Base-by-base conservation (phyloP, 116 monocot genomes). In the Cymodocea nodosa region DNA sequence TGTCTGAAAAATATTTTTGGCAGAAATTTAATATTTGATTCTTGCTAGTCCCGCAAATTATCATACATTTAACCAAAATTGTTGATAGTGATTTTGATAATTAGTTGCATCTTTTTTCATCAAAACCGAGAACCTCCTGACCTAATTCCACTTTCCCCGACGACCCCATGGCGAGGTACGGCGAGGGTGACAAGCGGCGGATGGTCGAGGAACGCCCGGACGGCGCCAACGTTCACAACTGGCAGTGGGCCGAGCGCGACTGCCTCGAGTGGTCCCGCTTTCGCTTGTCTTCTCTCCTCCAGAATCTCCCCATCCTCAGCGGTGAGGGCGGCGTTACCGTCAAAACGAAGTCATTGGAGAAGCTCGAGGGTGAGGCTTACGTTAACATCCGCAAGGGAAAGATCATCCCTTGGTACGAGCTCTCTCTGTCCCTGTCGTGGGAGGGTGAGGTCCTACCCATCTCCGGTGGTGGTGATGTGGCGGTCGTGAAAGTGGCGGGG, bases 201-300 rank as follows among this genome's bases (percentile, higher is more conserved):
- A 90, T 95, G 83, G 95, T 90, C 30, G 72, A 82, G 70, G 95
- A 95, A 23, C 90, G 90, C 59, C 53, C 90, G 8, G 95, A 95
- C 76, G 95, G 95, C 59, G 60, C 89, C 56, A 95, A 95, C 75
- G 90, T 95, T 52, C 90, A 95, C 84, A 84, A 95, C 82, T 90
- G 94, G 94, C 94, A 95, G 85, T 95, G 94, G 94, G 74, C 81
- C 36, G 94, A 95, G 81, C 94, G 94, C 35, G 87, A 95, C 70
- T 95, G 94, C 80, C 73, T 90, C 63, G 90, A 84, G 56, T 95
- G 85, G 83, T 87, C 94, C 15, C 87, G 87, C 51, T 63, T 76
- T n/a, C 77, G 73, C 51, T 83, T 95, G 75, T 79, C 87, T 49
- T 69, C 75, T 63, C 94, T 87, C 54, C 83, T 95, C 67, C 35